Evolutionary conservation across 306 rosid species (phyloP), one percentile per base, ranked within the genome.

Genomic region (Myrica gale): DNA sequence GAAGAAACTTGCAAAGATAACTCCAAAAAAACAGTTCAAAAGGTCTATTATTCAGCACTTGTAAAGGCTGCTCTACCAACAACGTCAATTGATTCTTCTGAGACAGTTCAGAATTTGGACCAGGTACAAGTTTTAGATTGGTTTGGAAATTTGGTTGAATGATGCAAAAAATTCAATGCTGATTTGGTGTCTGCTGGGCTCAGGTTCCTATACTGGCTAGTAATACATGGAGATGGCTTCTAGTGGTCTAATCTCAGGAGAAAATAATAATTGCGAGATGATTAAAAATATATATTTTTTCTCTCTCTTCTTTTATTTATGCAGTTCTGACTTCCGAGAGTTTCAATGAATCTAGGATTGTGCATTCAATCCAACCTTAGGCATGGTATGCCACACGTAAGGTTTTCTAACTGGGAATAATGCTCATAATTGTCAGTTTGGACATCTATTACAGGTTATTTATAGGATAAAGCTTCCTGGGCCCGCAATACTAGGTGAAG

Each of bases 401-500:
- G 6, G 3, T 16, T 9, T 76, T 41, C 61, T 39, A 43, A 8
- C 76, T 39, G 39, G 9, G 43, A 39, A 62, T 54, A 48, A 48
- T 76, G 63, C 58, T 74, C 77, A 71, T 21, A 62, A 79, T 67
- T 78, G 74, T 66, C 61, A 46, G 5, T 65, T 77, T 76, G 32
- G 76, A 71, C 80, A 44, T 73, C 76, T 79, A 81, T 21, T 81
- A 79, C 77, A 95, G 97, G 90, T 80, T 62, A 90, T 95, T 73
- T 95, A 92, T 76, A 84, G 74, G 80, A 90, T 95, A 87, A 95
- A 89, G 90, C 97, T 95, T 79, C 98, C 98, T n/a, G 97, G 97
- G 68, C 90, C 90, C 48, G 96, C 97, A 23, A 87, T 95, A n/a
- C 78, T 92, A 84, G 98, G 98, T 51, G 98, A 86, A 85, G 98